Evolutionary conservation across 2,329 filamentous ascomycete genomes (phyloP).

Genomic region (Westerdykella sp.): DNA sequence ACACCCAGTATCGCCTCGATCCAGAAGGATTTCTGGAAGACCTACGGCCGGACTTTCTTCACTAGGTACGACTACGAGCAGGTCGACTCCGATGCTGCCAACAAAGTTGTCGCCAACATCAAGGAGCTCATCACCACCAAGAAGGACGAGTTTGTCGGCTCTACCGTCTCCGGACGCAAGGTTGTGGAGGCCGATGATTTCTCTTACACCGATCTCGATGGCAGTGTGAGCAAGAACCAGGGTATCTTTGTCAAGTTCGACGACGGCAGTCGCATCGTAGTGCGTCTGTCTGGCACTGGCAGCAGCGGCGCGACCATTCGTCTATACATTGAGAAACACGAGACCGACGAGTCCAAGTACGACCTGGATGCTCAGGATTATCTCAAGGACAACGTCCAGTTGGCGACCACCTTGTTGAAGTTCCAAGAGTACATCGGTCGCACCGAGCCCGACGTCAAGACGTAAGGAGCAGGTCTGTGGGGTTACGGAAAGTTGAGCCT

Average conservation of each 20-base stretch:
- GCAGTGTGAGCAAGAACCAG: constrained; percentile 91
- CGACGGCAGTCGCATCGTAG: constrained; percentile 89
- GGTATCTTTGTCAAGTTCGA: constrained; percentile 92
- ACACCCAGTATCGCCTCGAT: constrained; percentile 93
- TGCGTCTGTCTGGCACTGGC: constrained; percentile 89
- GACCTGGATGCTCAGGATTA: constrained; percentile 84
- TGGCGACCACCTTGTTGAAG: constrained; percentile 79
- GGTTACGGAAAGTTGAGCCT: too few species aligned
- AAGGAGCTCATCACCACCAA: constrained; percentile 66
- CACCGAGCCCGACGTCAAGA: constrained; percentile 94
- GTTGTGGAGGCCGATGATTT: constrained; percentile 91
- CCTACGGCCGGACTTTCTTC: constrained; percentile 97
- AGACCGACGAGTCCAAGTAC: constrained; percentile 71
- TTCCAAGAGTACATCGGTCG: constrained; percentile 91
- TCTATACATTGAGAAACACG: constrained; percentile 95
- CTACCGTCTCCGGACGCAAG: constrained; percentile 73
- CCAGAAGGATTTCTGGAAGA: constrained; percentile 94
- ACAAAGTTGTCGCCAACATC: constrained; percentile 80
- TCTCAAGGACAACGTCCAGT: constrained; percentile 79
- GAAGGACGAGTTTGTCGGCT: constrained; percentile 72
- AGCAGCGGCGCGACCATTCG: constrained; percentile 94
- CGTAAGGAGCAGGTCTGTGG: constrained; percentile 46
- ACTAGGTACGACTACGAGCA: constrained; percentile 98
- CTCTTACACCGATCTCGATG: constrained; percentile 97
- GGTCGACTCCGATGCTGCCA: constrained; percentile 83